These are phyloP conservation scores for Blastocystis sp. DNA, from an alignment of 352 stramenopile species.

Conservation along the genomic window DNA sequence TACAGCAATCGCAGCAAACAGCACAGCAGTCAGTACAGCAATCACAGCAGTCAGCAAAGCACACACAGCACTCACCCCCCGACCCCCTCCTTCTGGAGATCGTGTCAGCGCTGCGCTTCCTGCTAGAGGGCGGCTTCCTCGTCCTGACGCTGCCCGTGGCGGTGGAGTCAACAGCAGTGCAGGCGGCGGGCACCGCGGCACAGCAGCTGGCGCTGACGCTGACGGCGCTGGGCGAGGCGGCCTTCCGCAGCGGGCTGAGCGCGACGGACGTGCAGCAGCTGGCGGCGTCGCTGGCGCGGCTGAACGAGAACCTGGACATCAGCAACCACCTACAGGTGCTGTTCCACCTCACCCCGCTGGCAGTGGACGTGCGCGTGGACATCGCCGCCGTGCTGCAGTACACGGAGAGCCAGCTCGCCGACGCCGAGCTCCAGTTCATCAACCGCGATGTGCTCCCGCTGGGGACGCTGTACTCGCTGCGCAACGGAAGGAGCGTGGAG, in stretches of 20 bases:
- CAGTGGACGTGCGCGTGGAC: not conserved
- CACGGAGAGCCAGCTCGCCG: slow-evolving; percentile 25
- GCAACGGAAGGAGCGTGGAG: not conserved
- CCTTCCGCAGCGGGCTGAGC: slow-evolving; percentile 17
- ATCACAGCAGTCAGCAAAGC: no score
- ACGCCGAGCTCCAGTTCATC: slow-evolving; percentile 29
- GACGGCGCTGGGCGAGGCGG: slow-evolving; percentile 26
- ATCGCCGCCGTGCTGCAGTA: slow-evolving; percentile 21
- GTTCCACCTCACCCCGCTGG: slow-evolving; percentile 32
- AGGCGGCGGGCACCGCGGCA: no score
- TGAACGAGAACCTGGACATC: slow-evolving; percentile 43
- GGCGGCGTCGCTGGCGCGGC: not conserved
- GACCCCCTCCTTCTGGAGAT: not conserved
- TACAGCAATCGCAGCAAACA: no score
- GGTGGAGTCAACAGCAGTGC: not conserved
- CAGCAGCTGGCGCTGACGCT: not conserved
- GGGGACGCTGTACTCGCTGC: not conserved
- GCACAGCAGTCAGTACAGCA: no score
- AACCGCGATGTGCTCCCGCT: slow-evolving; percentile 9
- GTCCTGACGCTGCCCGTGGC: not conserved
- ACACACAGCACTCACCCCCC: no score
- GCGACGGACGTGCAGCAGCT: slow-evolving; percentile 13
- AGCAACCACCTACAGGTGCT: slow-evolving; percentile 39
- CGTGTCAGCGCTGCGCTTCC: not conserved
- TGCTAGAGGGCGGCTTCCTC: not conserved